phyloP scores from a whole-genome alignment of 2,329 filamentous ascomycete genomes.

The Curvularia hawaiiensis region DNA sequence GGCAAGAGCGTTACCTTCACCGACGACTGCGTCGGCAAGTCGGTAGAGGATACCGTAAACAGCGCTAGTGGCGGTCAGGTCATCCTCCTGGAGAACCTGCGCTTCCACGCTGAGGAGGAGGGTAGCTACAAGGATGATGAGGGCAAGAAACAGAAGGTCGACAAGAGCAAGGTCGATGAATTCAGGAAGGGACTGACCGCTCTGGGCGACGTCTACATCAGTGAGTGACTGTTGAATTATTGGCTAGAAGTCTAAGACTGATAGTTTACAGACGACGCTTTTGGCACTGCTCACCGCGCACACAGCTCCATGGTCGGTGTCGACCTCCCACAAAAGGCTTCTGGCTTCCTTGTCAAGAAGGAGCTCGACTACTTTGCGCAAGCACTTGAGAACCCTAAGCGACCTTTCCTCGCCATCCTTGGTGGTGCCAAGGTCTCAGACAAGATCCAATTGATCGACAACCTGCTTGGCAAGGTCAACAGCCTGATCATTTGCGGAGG shows the following conservation, averaged over 20 bases:
- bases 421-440: conserved; percentile 98
- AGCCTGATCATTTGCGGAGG: conserved; percentile 94
- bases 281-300: conserved; percentile 96
- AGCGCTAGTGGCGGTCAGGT: conserved; percentile 81
- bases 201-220: conserved; percentile 95
- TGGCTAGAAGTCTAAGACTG: conserved; percentile 21
- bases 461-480: conserved; percentile 97
- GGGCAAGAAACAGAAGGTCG: conserved; percentile 97
- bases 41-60: conserved; percentile 89
- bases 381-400: conserved; percentile 89
- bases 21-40: conserved; percentile 85
- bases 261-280: conserved; percentile 78
- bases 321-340: conserved; percentile 93
- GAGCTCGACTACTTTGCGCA: conserved; percentile 99
- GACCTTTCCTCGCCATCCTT: conserved; percentile 97
- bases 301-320: conserved; percentile 99
- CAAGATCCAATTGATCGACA: conserved; percentile 99
- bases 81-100: conserved; percentile 94
- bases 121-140: conserved; percentile 91
- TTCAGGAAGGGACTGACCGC: conserved; percentile 96
- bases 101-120: conserved; percentile 98
- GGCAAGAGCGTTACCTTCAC: conserved; percentile 85
- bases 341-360: conserved; percentile 99
- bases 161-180: conserved; percentile 87
- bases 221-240: conserved; percentile 57